Evolutionary conservation across 2,329 filamentous ascomycete genomes (phyloP), one percentile per base, ranked within the genome.

Genomic region (Ascochyta lentis): DNA sequence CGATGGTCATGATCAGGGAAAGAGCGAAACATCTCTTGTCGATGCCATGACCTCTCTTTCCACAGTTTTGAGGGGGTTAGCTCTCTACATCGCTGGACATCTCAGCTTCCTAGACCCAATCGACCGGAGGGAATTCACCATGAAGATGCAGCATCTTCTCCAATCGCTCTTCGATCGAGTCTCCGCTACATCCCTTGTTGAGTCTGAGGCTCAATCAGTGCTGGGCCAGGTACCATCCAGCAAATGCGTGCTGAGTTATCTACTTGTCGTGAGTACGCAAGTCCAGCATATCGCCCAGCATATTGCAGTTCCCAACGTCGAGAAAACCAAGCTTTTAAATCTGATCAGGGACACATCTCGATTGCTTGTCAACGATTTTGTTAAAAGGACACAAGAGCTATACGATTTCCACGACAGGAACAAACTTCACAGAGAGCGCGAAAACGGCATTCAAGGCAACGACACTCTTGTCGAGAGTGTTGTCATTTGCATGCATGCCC

Each of bases 71-170:
- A 76, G 81, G 49, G 79, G 79, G 12, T 53, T 84, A 22, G 72
- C 84, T 27, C 71, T 70, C 23, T 87, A 85, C 59, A 63, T 81
- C 38, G 80, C 80, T 8, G 73, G 77, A 4, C 74, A 74, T 38
- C 63, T 87, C 3, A 76, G 76, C 38, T 86, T 86, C 59, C 73
- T 79, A 27, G 84, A 87, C 64, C 74, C 80, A 0, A 73, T 86
- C 16, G 84, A 86, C 65, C 79, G 84, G 16, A 69, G 63, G 24
- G 68, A 73, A 4, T 86, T 81, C 60, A 71, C 81, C 4, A 63
- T 69, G 16, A 78, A 76, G 51, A 67, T 82, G 41, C 70, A 70
- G 15, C 70, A 72, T n/a, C 56, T 83, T 13, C 69, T 77, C 31
- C 73, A 79, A 39, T 67, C 72, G 4, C 38, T 79, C 5, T 58